Evolutionary conservation across 2,329 filamentous ascomycete genomes (phyloP).

Genomic region (Cercospora sojina): DNA sequence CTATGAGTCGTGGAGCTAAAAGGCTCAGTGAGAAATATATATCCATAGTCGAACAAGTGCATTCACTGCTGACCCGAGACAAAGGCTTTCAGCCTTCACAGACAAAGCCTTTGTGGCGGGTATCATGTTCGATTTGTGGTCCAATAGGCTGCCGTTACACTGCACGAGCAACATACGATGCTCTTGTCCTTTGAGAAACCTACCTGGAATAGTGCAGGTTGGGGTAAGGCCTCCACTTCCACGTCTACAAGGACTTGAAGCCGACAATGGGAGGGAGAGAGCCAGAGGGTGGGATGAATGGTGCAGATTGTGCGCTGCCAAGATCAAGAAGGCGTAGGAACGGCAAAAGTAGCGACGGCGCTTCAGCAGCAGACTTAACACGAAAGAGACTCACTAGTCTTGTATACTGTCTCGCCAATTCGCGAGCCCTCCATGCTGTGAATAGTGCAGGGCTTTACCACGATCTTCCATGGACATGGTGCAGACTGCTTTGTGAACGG

Average conservation of each 20-base stretch:
- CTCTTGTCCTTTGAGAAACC: background rate
- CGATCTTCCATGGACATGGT: conserved; percentile 25
- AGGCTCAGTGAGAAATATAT: background rate
- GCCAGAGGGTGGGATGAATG: conserved; percentile 12
- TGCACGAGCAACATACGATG: conserved; percentile 35
- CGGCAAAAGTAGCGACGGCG: background rate
- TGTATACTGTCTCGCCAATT: conserved; percentile 7
- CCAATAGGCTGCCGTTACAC: background rate
- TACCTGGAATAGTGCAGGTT: background rate
- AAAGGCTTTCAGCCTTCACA: background rate
- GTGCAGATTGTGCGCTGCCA: conserved; percentile 7
- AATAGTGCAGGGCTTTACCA: conserved; percentile 26
- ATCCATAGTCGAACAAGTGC: background rate
- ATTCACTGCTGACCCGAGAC: background rate
- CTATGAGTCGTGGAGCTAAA: background rate
- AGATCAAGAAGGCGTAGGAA: conserved; percentile 12
- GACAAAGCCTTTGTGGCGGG: background rate
- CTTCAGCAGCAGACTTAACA: background rate
- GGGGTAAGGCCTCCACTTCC: too few species aligned
- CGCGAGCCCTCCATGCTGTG: conserved; percentile 20
- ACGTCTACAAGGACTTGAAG: background rate
- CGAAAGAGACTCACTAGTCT: background rate
- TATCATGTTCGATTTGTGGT: background rate
- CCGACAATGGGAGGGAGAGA: conserved; percentile 2
- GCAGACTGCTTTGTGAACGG: conserved; percentile 28